These are phyloP conservation scores for Porcisia hertigi DNA, from an alignment of 208 protist genomes.

Conservation along the genomic window DNA sequence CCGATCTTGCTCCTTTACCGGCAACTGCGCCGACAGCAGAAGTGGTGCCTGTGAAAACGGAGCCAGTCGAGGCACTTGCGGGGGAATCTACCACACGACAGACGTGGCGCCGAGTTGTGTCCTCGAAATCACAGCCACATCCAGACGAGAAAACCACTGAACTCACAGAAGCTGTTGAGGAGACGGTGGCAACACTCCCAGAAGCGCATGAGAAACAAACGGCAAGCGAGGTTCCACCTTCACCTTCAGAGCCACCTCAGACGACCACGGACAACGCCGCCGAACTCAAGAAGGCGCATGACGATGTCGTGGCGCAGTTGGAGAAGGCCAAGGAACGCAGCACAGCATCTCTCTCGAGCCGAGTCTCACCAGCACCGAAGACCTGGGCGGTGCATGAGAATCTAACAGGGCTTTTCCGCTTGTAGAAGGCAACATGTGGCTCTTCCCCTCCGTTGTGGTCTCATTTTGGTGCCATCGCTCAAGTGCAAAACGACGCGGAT, in stretches of 20 bases:
- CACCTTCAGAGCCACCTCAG: not conserved
- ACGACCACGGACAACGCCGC: not conserved
- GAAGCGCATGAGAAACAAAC: no score
- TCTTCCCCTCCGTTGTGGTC: not conserved
- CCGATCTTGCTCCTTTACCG: not conserved
- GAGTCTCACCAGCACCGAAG: not conserved
- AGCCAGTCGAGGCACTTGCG: not conserved
- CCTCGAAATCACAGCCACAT: not conserved
- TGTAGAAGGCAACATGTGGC: slow-evolving; percentile 11
- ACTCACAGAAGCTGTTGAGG: not conserved
- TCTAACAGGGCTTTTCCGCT: slow-evolving; percentile 34
- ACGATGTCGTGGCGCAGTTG: slow-evolving; percentile 28
- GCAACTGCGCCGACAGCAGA: not conserved
- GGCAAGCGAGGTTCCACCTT: not conserved
- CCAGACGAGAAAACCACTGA: not conserved
- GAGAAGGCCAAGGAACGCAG: slow-evolving; percentile 25
- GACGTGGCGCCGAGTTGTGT: not conserved
- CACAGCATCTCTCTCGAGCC: not conserved
- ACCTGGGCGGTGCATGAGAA: slow-evolving; percentile 24
- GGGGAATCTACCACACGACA: not conserved
- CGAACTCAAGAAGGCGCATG: slow-evolving; percentile 17
- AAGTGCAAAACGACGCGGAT: not conserved
- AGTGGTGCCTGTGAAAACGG: not conserved
- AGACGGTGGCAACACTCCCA: not conserved
- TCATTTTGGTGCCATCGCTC: not conserved